Percentiles rank a stretch among this genome's conserved stretches.
phyloP scores from a whole-genome alignment of 768 basidiomycete species.

The Sutorius australiensis region DNA sequence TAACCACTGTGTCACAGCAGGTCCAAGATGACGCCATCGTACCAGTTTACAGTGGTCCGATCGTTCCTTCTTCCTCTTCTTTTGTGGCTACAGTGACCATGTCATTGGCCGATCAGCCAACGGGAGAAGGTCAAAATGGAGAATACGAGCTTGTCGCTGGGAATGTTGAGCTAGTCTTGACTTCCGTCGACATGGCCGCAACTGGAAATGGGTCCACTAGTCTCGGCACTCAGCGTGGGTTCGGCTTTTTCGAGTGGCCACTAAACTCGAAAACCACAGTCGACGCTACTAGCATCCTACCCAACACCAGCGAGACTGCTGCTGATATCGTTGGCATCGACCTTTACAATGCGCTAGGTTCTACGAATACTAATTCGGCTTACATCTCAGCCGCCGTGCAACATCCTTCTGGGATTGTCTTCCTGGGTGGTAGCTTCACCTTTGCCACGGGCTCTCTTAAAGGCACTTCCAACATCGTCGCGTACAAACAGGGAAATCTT shows the following conservation, averaged over 20 bases:
- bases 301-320: constrained; percentile 67
- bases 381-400: constrained; percentile 56
- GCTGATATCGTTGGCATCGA: constrained; percentile 61
- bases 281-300: constrained; percentile 59
- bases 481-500: constrained; percentile 59
- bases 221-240: constrained; percentile 45
- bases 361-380: constrained; percentile 33
- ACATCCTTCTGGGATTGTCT: constrained; percentile 61
- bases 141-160: constrained; percentile 83
- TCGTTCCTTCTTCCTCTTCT: constrained; percentile 66
- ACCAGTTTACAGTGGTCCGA: constrained; percentile 76
- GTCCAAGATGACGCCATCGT: constrained; percentile 57
- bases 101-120: constrained; percentile 62
- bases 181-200: constrained; percentile 49
- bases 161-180: constrained; percentile 74
- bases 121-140: constrained; percentile 60
- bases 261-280: constrained; percentile 39
- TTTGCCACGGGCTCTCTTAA: constrained; percentile 53
- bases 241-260: constrained; percentile 92
- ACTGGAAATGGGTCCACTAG: constrained; percentile 31
- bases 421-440: constrained; percentile 75
- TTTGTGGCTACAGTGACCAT: constrained; percentile 77
- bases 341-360: constrained; percentile 60
- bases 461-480: constrained; percentile 67
- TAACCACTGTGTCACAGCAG: constrained; percentile 71